Percentiles rank a stretch among this genome's conserved stretches.
These are phyloP conservation scores for Cudoniella acicularis DNA, from an alignment of 495 filamentous ascomycete species.

Conservation along the genomic window DNA sequence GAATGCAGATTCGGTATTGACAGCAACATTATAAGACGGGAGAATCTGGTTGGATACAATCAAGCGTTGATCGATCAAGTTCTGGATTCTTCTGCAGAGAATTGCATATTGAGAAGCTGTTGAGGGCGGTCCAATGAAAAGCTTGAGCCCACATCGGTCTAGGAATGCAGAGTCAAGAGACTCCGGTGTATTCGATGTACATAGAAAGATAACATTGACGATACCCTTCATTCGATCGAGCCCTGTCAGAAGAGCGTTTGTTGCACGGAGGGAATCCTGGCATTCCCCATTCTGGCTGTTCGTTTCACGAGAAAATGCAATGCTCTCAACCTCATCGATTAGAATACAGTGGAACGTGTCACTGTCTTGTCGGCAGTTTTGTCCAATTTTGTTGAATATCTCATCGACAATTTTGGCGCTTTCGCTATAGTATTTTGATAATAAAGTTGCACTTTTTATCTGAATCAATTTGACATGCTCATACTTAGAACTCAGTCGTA, in stretches of 20 bases:
- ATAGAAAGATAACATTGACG: constrained; percentile 47
- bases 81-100: constrained; percentile 13
- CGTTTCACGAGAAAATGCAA: constrained; percentile 41
- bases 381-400: constrained; percentile 40
- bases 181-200: constrained; percentile 46
- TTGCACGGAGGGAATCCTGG: constrained; percentile 34
- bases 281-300: constrained; percentile 36
- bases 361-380: constrained; percentile 36
- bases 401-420: constrained; percentile 46
- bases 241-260: constrained; percentile 40
- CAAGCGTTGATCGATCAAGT: constrained; percentile 11
- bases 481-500: constrained; percentile 43
- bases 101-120: constrained; percentile 43
- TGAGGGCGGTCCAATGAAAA: constrained; percentile 36
- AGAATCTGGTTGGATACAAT: constrained; percentile 11
- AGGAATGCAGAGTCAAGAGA: constrained; percentile 48
- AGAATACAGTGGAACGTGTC: constrained; percentile 43
- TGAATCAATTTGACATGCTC: constrained; percentile 42
- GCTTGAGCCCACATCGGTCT: constrained; percentile 46
- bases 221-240: constrained; percentile 34
- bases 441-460: constrained; percentile 43
- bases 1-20: background rate
- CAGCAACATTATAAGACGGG: constrained; percentile 14
- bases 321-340: constrained; percentile 52
- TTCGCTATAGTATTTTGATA: constrained; percentile 50